Evolutionary conservation across 2,329 filamentous ascomycete species (phyloP).

Genomic region (Pseudogymnoascus sp.): DNA sequence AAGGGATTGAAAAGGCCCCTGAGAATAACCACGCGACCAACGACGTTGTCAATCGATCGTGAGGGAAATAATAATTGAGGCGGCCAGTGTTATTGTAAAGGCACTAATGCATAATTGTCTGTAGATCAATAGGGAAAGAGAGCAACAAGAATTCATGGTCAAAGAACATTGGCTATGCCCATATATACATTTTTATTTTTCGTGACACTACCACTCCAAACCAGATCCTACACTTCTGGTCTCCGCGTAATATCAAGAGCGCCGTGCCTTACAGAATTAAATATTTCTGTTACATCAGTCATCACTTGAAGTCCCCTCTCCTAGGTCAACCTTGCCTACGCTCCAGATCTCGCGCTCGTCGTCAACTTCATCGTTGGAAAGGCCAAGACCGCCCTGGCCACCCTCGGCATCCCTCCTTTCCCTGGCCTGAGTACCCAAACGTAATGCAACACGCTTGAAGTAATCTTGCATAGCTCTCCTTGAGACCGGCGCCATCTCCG

Average conservation of each 20-base stretch:
- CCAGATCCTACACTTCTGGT: background rate
- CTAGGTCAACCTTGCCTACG: constrained; percentile 80
- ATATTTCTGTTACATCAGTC: constrained; percentile 9
- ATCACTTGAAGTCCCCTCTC: constrained; percentile 38
- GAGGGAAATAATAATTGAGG: background rate
- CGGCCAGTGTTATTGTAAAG: background rate
- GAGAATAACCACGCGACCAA: constrained; percentile 4
- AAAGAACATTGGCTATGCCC: background rate
- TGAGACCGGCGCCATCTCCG: constrained; percentile 57
- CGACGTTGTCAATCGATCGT: background rate
- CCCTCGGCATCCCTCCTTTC: constrained; percentile 89
- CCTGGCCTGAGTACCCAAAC: constrained; percentile 76
- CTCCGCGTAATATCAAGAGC: background rate
- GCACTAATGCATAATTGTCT: background rate
- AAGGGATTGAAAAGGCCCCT: background rate
- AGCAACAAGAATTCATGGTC: background rate
- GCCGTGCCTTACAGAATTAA: background rate
- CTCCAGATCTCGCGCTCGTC: constrained; percentile 96
- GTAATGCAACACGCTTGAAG: constrained; percentile 84
- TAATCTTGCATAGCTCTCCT: constrained; percentile 94
- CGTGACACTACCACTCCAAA: background rate
- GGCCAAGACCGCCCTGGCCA: constrained; percentile 72
- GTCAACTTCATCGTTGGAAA: constrained; percentile 85
- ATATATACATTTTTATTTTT: constrained; percentile 4
- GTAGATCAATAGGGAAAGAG: background rate